Evolutionary conservation across 768 basidiomycete species (phyloP).

Genomic region (Heimioporus sp.): DNA sequence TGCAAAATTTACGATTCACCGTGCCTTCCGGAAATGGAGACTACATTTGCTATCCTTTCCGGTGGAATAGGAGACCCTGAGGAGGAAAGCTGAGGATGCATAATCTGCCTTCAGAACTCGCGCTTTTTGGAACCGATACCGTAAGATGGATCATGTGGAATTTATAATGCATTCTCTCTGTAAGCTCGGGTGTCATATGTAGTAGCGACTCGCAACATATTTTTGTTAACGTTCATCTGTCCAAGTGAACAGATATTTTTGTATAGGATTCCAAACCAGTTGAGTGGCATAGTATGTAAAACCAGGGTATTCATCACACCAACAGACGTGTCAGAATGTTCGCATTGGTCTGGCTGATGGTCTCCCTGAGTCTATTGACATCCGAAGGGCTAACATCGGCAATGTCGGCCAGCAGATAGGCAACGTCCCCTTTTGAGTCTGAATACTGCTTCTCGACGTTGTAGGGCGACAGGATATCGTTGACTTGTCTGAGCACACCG

Average conservation of each 20-base stretch:
- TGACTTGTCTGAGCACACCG: slow-evolving; percentile 92
- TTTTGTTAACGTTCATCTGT: neutral
- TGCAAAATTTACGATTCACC: slow-evolving; percentile 99
- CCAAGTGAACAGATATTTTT: slow-evolving; percentile 4
- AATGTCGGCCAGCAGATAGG: slow-evolving; percentile 97
- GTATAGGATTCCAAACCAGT: slow-evolving; percentile 38
- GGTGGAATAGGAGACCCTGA: slow-evolving; percentile 95
- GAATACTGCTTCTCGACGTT: slow-evolving; percentile 99
- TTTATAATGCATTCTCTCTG: slow-evolving; percentile 12
- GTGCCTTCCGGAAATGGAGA: slow-evolving; percentile 95
- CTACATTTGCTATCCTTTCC: slow-evolving; percentile 88
- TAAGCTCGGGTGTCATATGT: neutral
- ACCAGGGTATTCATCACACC: slow-evolving; percentile 39
- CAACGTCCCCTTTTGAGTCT: slow-evolving; percentile 91
- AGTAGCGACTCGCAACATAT: neutral
- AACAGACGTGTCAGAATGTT: slow-evolving; percentile 91
- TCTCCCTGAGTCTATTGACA: slow-evolving; percentile 71
- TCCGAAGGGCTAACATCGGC: slow-evolving; percentile 82
- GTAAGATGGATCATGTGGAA: slow-evolving; percentile 3
- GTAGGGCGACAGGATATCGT: slow-evolving; percentile 90
- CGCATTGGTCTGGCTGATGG: slow-evolving; percentile 73
- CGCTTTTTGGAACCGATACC: neutral
- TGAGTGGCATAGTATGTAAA: slow-evolving; percentile 41
- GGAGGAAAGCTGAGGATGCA: slow-evolving; percentile 58
- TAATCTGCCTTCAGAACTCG: neutral